Evolutionary conservation across 176 grass and related monocot genomes (phyloP), one percentile per base, ranked within the genome.

Genomic region (Chrysopogon serrulatus): DNA sequence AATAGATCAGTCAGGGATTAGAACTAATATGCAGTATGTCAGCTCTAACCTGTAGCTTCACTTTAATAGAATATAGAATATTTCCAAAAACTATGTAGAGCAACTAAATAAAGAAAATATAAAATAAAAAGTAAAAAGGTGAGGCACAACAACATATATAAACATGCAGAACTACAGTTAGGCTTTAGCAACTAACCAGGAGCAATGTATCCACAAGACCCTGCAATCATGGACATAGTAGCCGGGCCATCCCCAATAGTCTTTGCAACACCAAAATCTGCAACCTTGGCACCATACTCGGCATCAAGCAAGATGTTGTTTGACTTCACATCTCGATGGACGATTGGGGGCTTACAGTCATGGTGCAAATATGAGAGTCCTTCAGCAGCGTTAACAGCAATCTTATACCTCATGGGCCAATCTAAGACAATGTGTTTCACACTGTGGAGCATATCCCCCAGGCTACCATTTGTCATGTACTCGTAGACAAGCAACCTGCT

Each of bases 381-480:
- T 83, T 95, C 93, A 0, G 96, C 96, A 2, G 93, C 93, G 21
- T 90, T 45, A 24, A 95, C 15, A 0, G 80, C 85, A 65, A 98
- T 98, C 81, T 90, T 95, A 17, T 90, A 83, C 80, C 93, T 88
- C 1, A 40, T 59, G 1, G 79, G 86, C 96, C 96, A 98, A 26
- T 92, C 83, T 43, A 98, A 18, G 18, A 87, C 37, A 17, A 36
- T 77, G 40, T 37, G 71, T 42, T 95, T 95, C 65, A 67, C 76
- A 31, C 89, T 42, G 45, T 92, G 96, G 24, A 98, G 81, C 44
- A 92, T 8, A 64, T 95, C 93, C 32, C 96, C 92, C 40, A 98
- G 80, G 86, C 96, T 98, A 36, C 96, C 96, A n/a, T 98, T 98
- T 2, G 89, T 83, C 96, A 98, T 95, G 91, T 95, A 98, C 73